Evolutionary conservation across 495 filamentous ascomycete genomes (phyloP).

Genomic region (Annulohypoxylon stygium): DNA sequence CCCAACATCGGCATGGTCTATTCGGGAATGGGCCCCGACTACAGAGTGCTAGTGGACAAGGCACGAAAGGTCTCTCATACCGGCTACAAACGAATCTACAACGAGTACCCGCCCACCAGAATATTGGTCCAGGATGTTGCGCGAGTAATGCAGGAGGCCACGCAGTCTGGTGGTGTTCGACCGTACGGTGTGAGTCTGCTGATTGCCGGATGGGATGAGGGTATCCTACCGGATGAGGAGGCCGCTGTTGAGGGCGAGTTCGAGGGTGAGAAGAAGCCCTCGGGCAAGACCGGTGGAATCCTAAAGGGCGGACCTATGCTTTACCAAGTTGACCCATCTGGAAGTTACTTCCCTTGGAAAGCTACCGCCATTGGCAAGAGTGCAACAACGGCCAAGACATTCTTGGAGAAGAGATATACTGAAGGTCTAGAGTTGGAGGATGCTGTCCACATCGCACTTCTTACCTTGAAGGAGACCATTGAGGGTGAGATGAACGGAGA

Average conservation of each 20-base stretch:
- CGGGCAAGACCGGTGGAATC: conserved; percentile 90
- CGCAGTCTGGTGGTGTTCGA: conserved; percentile 95
- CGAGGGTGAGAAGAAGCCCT: conserved; percentile 75
- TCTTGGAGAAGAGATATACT: conserved; percentile 97
- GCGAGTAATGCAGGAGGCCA: conserved; percentile 98
- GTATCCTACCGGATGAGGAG: conserved; percentile 80
- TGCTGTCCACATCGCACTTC: conserved; percentile 96
- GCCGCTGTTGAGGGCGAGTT: conserved; percentile 59
- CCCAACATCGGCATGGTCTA: conserved; percentile 99
- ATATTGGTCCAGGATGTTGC: conserved; percentile 99
- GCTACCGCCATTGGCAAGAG: conserved; percentile 99
- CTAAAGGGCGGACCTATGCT: conserved; percentile 95
- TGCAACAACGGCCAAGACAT: conserved; percentile 97
- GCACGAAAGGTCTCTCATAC: conserved; percentile 99
- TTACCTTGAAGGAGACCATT: conserved; percentile 99
- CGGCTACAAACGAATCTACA: conserved; percentile 99
- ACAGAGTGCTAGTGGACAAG: conserved; percentile 95
- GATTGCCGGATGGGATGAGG: conserved; percentile 98
- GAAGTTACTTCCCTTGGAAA: conserved; percentile 99
- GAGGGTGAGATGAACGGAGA: conserved; percentile 99
- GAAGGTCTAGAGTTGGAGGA: conserved; percentile 98
- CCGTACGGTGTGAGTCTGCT: conserved; percentile 97
- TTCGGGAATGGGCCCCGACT: conserved; percentile 98
- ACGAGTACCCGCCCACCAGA: conserved; percentile 98
- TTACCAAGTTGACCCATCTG: conserved; percentile 98